These are phyloP conservation scores for Martiniozyma abietophila DNA, from an alignment of 805 yeast species.

Conservation along the genomic window DNA sequence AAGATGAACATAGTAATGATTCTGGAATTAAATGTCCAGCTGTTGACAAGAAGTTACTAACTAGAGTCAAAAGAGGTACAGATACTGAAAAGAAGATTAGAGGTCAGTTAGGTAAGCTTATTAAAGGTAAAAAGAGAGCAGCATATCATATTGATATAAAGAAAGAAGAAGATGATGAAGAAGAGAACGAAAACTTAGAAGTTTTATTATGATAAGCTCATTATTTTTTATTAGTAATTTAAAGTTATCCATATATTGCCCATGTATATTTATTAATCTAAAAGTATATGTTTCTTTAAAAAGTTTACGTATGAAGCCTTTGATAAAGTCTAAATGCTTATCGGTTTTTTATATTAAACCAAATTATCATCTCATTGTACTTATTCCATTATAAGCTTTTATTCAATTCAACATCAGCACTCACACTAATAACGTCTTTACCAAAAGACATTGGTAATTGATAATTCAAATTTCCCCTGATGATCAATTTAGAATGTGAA, in stretches of 20 bases:
- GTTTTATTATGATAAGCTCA: background rate
- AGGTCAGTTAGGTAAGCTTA: slow-evolving; percentile 34
- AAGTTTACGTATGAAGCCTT: no score
- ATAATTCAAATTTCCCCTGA: slow-evolving; percentile 27
- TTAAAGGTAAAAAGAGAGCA: slow-evolving; percentile 24
- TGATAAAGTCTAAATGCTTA: no score
- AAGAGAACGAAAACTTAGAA: no score
- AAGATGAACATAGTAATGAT: slow-evolving; percentile 21
- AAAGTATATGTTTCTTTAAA: no score
- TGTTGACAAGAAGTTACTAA: slow-evolving; percentile 38
- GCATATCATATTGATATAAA: background rate
- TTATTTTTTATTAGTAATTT: background rate
- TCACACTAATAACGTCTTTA: slow-evolving; percentile 23
- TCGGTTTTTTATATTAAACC: no score
- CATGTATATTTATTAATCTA: no score
- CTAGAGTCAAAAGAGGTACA: slow-evolving; percentile 22
- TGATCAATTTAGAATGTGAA: slow-evolving; percentile 20
- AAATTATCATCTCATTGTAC: no score
- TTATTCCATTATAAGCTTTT: slow-evolving; percentile 7
- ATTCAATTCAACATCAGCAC: slow-evolving; percentile 18
- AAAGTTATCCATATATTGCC: no score
- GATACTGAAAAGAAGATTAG: slow-evolving; percentile 24
- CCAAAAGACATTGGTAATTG: slow-evolving; percentile 21
- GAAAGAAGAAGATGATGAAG: background rate
- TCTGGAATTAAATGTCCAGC: slow-evolving; percentile 36